phyloP scores from a whole-genome alignment of 1,284 basidiomycete species.

The Boletellus deceptivus region DNA sequence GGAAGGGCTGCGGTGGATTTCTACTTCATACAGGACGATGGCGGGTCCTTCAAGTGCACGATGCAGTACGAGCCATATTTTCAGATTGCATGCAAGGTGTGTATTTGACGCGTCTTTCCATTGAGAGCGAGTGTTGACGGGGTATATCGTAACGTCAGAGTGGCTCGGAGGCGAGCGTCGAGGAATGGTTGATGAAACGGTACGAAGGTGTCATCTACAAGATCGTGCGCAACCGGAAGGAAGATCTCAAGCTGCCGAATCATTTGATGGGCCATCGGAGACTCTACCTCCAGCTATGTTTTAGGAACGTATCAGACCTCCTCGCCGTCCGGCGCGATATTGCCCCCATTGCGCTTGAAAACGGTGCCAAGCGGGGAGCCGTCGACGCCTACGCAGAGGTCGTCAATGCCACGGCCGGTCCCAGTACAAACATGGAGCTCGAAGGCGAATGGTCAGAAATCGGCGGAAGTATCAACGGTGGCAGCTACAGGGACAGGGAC shows the following conservation, averaged over 20 bases:
- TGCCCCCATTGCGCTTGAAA: constrained; percentile 85
- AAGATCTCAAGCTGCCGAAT: constrained; percentile 94
- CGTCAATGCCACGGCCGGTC: constrained; percentile 71
- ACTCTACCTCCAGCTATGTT: constrained; percentile 86
- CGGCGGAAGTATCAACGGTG: constrained; percentile 41
- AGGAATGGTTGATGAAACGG: constrained; percentile 94
- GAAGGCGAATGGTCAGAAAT: constrained; percentile 64
- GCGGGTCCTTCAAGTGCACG: constrained; percentile 94
- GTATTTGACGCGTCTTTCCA: neutral
- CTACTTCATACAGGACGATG: constrained; percentile 98
- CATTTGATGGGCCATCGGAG: constrained; percentile 92
- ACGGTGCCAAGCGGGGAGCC: constrained; percentile 91
- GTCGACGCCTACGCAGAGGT: constrained; percentile 99
- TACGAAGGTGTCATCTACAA: constrained; percentile 86
- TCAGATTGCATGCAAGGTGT: constrained; percentile 84
- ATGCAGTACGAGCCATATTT: constrained; percentile 95
- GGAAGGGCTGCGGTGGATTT: constrained; percentile 93
- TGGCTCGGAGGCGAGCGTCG: constrained; percentile 87
- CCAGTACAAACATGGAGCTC: constrained; percentile 59
- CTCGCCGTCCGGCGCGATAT: constrained; percentile 86
- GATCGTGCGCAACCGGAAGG: constrained; percentile 82
- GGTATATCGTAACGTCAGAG: constrained; percentile 42
- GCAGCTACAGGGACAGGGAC: constrained; percentile 62
- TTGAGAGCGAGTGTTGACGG: constrained; percentile 1
- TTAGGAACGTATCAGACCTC: constrained; percentile 92